phyloP scores from a whole-genome alignment of 768 basidiomycete genomes.

The Glaciozyma martinii region DNA sequence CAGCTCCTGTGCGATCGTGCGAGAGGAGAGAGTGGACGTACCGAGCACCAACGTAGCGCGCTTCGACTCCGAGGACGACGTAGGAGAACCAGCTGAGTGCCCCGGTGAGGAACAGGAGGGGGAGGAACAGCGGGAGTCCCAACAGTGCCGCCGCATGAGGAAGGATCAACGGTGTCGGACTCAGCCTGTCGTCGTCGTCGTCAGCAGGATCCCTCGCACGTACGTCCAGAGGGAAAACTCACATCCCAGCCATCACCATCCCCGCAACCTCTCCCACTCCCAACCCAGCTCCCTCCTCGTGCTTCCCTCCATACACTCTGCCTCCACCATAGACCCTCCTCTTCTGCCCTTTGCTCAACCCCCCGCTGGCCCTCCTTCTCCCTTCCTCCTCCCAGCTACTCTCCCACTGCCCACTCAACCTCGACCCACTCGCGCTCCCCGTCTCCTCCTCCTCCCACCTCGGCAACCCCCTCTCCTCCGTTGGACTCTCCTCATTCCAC shows the following conservation, averaged over 20 bases:
- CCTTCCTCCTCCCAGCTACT: not conserved
- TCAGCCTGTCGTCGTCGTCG: constrained; percentile 5
- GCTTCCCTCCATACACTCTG: constrained; percentile 12
- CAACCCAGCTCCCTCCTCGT: constrained; percentile 9
- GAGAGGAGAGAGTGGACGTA: not conserved
- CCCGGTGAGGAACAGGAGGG: constrained; percentile 24
- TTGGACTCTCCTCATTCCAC: not conserved
- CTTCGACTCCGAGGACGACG: constrained; percentile 27
- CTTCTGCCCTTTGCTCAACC: not conserved
- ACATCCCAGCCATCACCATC: constrained; percentile 10
- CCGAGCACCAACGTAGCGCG: constrained; percentile 34
- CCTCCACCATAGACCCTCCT: constrained; percentile 23
- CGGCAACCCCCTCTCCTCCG: not conserved
- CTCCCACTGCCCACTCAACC: not conserved
- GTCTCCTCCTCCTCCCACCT: not conserved
- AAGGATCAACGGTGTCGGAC: constrained; percentile 17
- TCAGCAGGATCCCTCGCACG: not conserved
- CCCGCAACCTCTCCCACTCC: constrained; percentile 18
- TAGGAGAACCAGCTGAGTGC: constrained; percentile 27
- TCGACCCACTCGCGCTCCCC: not conserved
- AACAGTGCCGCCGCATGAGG: constrained; percentile 22
- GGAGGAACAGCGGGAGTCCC: constrained; percentile 21
- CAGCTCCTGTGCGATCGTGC: not conserved
- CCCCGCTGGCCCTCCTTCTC: not conserved
- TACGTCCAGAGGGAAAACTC: not conserved